Evolutionary conservation across 2,329 filamentous ascomycete species (phyloP).

Genomic region (Xylaria sp.): DNA sequence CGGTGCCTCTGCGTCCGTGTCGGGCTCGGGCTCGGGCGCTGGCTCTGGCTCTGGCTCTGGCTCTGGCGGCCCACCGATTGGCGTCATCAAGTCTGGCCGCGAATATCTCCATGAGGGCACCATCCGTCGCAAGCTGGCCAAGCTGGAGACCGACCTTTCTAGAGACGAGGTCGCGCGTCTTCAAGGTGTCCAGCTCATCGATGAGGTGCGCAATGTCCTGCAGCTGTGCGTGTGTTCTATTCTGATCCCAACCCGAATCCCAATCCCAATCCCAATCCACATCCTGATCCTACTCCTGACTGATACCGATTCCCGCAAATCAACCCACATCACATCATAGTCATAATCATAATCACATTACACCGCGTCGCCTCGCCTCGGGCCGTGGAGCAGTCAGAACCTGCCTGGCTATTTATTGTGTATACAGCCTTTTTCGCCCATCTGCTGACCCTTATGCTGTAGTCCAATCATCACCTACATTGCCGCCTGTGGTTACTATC

Average conservation of each 20-base stretch:
- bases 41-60: slow-evolving; percentile 19
- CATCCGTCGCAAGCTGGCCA: slow-evolving; percentile 77
- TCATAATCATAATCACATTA: no score
- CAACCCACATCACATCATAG: background rate
- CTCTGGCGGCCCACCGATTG: slow-evolving; percentile 42
- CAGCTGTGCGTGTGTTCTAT: slow-evolving; percentile 71
- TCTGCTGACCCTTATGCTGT: slow-evolving; percentile 32
- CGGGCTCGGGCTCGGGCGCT: slow-evolving; percentile 22
- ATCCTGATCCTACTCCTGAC: background rate
- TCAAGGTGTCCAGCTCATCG: slow-evolving; percentile 89
- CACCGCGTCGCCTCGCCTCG: no score
- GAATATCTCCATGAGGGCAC: slow-evolving; percentile 87
- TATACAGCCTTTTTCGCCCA: background rate
- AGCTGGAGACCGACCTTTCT: slow-evolving; percentile 76
- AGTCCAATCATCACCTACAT: slow-evolving; percentile 92
- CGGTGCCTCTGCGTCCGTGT: slow-evolving; percentile 22
- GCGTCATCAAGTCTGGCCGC: slow-evolving; percentile 54
- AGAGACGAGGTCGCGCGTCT: slow-evolving; percentile 84
- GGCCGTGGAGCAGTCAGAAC: background rate
- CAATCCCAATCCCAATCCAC: slow-evolving; percentile 16
- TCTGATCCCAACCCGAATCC: background rate
- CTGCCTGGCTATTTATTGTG: background rate
- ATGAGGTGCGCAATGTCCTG: slow-evolving; percentile 81
- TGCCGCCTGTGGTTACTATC: slow-evolving; percentile 91
- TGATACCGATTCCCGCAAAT: no score